Evolutionary conservation across 176 grass and related monocot genomes (phyloP), one percentile per base, ranked within the genome.

Genomic region (Secale cereale): DNA sequence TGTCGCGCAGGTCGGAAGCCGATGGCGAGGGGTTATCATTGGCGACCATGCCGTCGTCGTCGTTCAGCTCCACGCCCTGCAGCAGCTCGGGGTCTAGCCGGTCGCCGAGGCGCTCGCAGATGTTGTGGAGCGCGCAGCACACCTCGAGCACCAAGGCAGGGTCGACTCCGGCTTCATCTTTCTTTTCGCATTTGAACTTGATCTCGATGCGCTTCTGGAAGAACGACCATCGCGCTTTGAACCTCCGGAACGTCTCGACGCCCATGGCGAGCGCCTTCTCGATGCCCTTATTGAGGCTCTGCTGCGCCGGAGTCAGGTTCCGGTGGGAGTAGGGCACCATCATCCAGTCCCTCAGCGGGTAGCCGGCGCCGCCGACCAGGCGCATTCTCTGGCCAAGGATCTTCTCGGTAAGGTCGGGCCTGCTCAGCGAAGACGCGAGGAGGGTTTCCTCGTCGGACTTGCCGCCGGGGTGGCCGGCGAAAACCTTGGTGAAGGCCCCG

Each of bases 121-220:
- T 92, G 91, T 98, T 98, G 82, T 98, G 93, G 16, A 98, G 83
- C 15, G 93, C 93, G 83, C 91, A 92, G 90, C 96, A 98, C 23
- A 91, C 93, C 7, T 86, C 93, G 70, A 98, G 81, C 22, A 95
- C 81, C 59, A 80, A 35, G 32, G 93, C 91, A 45, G 95, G 70
- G 61, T 98, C 93, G 25, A 57, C 52, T 19, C 20, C 52, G 19
- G 0, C 52, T 22, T 43, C 40, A 43, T 43, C 13, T 43, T 43
- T 43, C 40, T 43, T 43, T 13, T 13, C 40, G 3, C 11, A 10
- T 43, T 43, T 43, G 40, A 43, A 11, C 85, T 95, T 95, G 30
- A 94, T 83, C 77, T 93, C 91, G 39, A 85, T 87, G 85, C 93
- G 81, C 73, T 81, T 90, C 82, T 98, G 95, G 48, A 98, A 84